Evolutionary conservation across 495 filamentous ascomycete species (phyloP).

Genomic region (Aspergillus saccharolyticus): DNA sequence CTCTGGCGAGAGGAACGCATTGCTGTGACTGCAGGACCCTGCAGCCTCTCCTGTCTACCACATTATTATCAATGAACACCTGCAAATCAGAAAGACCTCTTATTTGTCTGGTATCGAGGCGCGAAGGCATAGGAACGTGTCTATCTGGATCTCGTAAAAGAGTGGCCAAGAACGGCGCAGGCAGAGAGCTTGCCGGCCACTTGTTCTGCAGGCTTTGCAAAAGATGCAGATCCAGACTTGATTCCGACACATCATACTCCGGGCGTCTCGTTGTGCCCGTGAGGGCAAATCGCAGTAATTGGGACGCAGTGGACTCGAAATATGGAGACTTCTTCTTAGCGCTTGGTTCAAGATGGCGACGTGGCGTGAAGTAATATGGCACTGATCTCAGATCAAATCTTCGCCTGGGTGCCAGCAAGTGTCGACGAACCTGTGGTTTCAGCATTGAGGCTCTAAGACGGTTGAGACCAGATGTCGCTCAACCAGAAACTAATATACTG

Average conservation of each 20-base stretch:
- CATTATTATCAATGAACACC: slow-evolving; percentile 21
- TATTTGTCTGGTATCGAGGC: slow-evolving; percentile 1
- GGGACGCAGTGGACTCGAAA: slow-evolving; percentile 23
- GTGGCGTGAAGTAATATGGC: neutral
- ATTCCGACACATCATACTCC: neutral
- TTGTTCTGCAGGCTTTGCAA: slow-evolving; percentile 17
- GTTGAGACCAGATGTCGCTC: neutral
- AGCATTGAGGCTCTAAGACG: neutral
- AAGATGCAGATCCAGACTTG: slow-evolving; percentile 7
- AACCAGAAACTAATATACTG: neutral
- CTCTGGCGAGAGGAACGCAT: neutral
- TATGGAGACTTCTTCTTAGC: slow-evolving; percentile 1
- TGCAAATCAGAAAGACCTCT: slow-evolving; percentile 9
- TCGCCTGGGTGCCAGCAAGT: neutral
- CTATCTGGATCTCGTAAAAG: slow-evolving; percentile 2
- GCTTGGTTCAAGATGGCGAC: slow-evolving; percentile 8
- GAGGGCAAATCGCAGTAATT: slow-evolving; percentile 30
- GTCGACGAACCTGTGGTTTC: neutral
- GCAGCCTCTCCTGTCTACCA: slow-evolving; percentile 6
- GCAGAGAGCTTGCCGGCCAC: slow-evolving; percentile 22
- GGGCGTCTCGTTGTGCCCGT: slow-evolving; percentile 15
- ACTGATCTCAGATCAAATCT: neutral
- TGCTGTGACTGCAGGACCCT: slow-evolving; percentile 7
- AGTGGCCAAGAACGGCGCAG: slow-evolving; percentile 21
- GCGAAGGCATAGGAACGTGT: neutral